A percentile compares a stretch with the other conserved stretches of the same genome.
Evolutionary conservation across 179 eudicot species (phyloP).

Genomic region (Vitellaria paradoxa): DNA sequence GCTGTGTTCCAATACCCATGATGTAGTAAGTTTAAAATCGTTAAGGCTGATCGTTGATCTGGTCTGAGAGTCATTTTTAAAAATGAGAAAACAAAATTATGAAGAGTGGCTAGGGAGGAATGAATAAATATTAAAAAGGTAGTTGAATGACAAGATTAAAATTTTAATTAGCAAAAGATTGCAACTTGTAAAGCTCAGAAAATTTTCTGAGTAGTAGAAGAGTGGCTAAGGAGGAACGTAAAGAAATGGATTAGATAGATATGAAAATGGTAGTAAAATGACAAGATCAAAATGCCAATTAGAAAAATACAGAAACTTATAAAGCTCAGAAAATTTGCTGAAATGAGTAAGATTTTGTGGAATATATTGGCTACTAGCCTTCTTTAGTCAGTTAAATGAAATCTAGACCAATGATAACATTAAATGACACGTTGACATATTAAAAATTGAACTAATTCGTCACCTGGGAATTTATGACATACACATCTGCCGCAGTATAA

Average conservation of each 20-base stretch:
- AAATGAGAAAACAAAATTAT: not conserved
- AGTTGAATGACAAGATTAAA: not conserved
- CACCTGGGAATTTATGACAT: constrained; percentile 96
- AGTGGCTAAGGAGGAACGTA: not conserved
- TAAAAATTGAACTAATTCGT: not conserved
- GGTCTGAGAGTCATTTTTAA: not conserved
- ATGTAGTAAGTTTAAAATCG: not conserved
- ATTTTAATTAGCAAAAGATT: too few relatives aligned
- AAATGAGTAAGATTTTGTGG: not conserved
- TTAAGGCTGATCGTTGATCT: not conserved
- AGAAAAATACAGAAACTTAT: not conserved
- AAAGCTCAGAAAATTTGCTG: not conserved
- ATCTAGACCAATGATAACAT: too few relatives aligned
- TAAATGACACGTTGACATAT: not conserved
- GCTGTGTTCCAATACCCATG: not conserved
- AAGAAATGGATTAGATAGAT: not conserved
- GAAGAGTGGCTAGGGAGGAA: not conserved
- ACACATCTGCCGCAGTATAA: constrained; percentile 95
- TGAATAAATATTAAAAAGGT: not conserved
- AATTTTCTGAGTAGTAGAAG: not conserved
- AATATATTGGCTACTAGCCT: not conserved
- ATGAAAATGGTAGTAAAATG: not conserved
- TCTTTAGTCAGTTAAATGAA: not conserved
- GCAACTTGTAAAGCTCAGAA: too few relatives aligned
- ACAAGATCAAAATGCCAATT: not conserved